Evolutionary conservation across 345 rosid species (phyloP), one percentile per base, ranked within the genome.

Genomic region (Boechera stricta): DNA sequence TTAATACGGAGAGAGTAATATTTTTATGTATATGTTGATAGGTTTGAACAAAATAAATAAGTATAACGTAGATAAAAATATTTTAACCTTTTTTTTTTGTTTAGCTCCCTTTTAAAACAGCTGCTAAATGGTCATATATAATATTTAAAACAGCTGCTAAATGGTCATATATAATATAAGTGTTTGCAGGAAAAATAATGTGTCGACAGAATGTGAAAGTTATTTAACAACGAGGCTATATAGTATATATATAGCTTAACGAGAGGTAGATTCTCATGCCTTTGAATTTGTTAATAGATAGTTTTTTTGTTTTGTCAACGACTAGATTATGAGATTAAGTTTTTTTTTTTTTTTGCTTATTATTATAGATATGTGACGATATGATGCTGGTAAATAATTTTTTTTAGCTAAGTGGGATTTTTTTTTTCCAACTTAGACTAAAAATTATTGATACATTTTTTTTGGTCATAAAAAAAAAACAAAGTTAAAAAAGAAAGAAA

Each of bases 401-500:
- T 41, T 11, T 26, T 44, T 44, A 7, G 55, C 2, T 51, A 53
- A 63, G 64, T 69, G 41, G 58, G 18, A 2, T 24, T 0, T 5
- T 21, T 32, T 10, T 12, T 44, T 39, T 36, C 31, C 66, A 70
- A 53, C 3, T 55, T 3, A 64, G 36, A 44, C 61, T 52, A 26
- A 52, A 52, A 52, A 33, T 13, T 8, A 61, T 44, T 6, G 57
- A 76, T 53, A 4, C 8, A 24, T 44, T 11, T 13, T 13, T 48
- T 11, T 7, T 1, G 24, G 28, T 45, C 1, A 57, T 0, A 58
- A 64, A 54, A 44, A 9, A 9, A 8, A 62, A 52, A 41, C 0
- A 41, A 42, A 73, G n/a, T 12, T 26, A 33, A 48, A 47, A 45
- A n/a, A 39, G 57, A 78, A 78, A 73, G 78, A 62, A 53, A 44